Evolutionary conservation across 2,329 filamentous ascomycete genomes (phyloP).

Genomic region (Ophiostoma novo-ulmi): DNA sequence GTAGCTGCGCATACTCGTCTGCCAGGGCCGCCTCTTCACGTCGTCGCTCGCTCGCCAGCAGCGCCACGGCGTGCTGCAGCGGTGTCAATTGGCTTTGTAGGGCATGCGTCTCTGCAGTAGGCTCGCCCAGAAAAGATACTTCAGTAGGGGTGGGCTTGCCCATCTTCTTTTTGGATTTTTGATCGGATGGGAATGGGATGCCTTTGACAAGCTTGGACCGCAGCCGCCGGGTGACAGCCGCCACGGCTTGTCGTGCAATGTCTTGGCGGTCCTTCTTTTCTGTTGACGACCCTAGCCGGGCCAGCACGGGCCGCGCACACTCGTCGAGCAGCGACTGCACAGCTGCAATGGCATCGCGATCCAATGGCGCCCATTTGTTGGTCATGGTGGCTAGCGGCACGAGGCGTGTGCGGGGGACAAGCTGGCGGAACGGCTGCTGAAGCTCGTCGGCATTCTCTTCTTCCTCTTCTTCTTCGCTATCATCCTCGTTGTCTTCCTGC

Average conservation of each 20-base stretch:
- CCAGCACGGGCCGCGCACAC: conserved; percentile 57
- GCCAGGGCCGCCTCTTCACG: conserved; percentile 53
- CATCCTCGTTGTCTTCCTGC: not conserved
- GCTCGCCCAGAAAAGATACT: conserved; percentile 50
- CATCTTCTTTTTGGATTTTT: not conserved
- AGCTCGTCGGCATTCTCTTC: not conserved
- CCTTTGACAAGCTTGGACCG: conserved; percentile 53
- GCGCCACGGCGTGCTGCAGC: conserved; percentile 55
- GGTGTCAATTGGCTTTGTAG: conserved; percentile 58
- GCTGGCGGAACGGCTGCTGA: conserved; percentile 41
- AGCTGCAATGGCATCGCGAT: conserved; percentile 49
- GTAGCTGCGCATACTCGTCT: conserved; percentile 49
- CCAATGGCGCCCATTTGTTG: conserved; percentile 60
- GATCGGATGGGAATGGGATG: conserved; percentile 56
- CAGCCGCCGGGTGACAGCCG: conserved; percentile 51
- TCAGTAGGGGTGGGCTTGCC: conserved; percentile 32
- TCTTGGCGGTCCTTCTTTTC: conserved; percentile 37
- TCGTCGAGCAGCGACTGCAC: conserved; percentile 54
- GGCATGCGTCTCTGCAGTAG: conserved; percentile 58
- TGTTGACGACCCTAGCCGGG: conserved; percentile 43
- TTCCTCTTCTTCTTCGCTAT: not conserved
- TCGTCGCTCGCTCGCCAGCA: conserved; percentile 55
- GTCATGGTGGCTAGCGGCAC: conserved; percentile 62
- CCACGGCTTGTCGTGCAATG: conserved; percentile 53
- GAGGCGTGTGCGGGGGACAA: conserved; percentile 47